Evolutionary conservation across 306 rosid species (phyloP).

Genomic region (Mucuna pruriens): DNA sequence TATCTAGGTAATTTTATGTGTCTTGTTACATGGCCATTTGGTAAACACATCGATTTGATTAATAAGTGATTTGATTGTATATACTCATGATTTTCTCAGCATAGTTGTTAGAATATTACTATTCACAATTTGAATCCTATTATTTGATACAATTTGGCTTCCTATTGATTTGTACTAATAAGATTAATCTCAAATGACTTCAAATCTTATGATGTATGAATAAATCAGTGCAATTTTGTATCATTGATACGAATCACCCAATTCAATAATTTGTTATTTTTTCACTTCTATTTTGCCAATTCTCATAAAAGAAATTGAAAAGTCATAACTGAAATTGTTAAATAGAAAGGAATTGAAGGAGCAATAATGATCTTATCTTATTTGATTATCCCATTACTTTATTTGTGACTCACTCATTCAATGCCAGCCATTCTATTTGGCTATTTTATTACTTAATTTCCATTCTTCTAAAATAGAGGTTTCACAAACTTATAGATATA

Average conservation of each 20-base stretch:
- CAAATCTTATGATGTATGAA: not conserved
- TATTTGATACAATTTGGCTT: not conserved
- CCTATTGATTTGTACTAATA: not conserved
- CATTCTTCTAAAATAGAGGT: not conserved
- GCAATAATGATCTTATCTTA: not conserved
- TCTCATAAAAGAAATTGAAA: not conserved
- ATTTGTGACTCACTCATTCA: not conserved
- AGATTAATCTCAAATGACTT: not conserved
- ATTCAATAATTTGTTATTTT: not conserved
- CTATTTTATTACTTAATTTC: not conserved
- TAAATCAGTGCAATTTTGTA: not conserved
- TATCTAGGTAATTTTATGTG: conserved; percentile 19
- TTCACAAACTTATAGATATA: not conserved
- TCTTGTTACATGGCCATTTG: not conserved
- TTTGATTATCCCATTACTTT: not conserved
- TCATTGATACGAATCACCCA: not conserved
- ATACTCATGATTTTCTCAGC: not conserved
- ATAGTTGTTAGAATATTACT: not conserved
- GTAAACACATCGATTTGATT: conserved; percentile 19
- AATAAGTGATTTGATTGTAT: not conserved
- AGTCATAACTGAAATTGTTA: not conserved
- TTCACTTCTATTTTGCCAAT: not conserved
- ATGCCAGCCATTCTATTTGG: not conserved
- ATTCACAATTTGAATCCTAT: not conserved
- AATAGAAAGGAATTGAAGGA: not conserved